Evolutionary conservation across 805 yeast species (phyloP), one percentile per base, ranked within the genome.

Genomic region (Yamadazyma laniorum): DNA sequence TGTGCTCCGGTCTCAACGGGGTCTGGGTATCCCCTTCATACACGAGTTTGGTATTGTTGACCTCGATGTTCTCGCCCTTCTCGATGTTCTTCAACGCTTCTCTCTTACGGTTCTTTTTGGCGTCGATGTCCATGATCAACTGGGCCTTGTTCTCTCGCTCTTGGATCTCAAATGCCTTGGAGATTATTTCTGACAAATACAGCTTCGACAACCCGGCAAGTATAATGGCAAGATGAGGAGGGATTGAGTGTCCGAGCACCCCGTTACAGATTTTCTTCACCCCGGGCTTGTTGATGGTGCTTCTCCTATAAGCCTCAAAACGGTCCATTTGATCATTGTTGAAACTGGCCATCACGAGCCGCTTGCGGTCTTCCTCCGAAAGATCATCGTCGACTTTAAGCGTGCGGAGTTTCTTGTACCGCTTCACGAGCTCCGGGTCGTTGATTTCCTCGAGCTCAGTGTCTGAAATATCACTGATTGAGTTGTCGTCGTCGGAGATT

Each of bases 181-280:
- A 95, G 9, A 90, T 83, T 13, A 90, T 75, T 50, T 90, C 97
- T 9, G 96, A 95, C n/a, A 89, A 74, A 56, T 86, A 82, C 50
- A 87, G 85, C 56, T 90, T 90, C 2, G 95, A 85, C 39, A 88
- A 74, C 58, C 96, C 96, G 5, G 91, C 85, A 32, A 90, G 60
- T 6, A 88, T 81, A 37, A 86, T 80, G 0, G 95, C 85, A 16
- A 88, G 82, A 44, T 84, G 85, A 41, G 77, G 85, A 2, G 91
- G 81, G 8, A 89, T 79, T 32, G 82, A 79, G 56, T 89, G 95
- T 29, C 88, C 89, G 34, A 87, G 66, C 0, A 85, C 83, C 18
- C 84, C 76, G 49, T 83, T 81, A 9, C 95, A 90, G 17, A 89
- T 66, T 56, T 85, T 85, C 58, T 84, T 85, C 7, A 91, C 84